Evolutionary conservation across 306 rosid species (phyloP).

Genomic region (Mimosa pudica): DNA sequence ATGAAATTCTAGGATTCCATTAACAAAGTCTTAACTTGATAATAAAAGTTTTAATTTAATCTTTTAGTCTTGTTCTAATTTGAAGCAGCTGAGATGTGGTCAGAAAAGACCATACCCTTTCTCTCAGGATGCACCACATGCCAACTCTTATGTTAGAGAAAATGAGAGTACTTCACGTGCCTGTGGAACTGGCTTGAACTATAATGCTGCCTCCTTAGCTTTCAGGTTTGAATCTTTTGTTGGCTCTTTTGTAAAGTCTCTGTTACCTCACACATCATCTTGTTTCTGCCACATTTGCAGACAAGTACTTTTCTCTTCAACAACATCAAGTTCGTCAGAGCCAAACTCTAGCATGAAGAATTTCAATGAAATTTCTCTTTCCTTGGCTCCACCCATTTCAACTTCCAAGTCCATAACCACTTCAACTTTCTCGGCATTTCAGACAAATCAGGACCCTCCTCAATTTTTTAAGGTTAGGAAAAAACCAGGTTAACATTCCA

Average conservation of each 20-base stretch:
- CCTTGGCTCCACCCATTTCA: slow-evolving; percentile 56
- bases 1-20: too few species aligned
- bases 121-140: slow-evolving; percentile 49
- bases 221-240: slow-evolving; percentile 49
- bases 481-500: background rate
- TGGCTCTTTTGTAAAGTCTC: background rate
- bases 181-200: slow-evolving; percentile 29
- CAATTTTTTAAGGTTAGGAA: slow-evolving; percentile 41
- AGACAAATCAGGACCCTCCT: slow-evolving; percentile 34
- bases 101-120: slow-evolving; percentile 69
- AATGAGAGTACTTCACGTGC: slow-evolving; percentile 42
- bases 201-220: slow-evolving; percentile 34
- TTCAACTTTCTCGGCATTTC: slow-evolving; percentile 37
- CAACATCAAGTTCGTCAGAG: slow-evolving; percentile 43
- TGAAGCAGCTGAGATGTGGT: slow-evolving; percentile 54
- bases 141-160: slow-evolving; percentile 32
- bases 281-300: slow-evolving; percentile 44
- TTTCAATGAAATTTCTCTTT: slow-evolving; percentile 55
- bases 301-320: slow-evolving; percentile 46
- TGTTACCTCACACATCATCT: slow-evolving; percentile 30
- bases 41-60: background rate
- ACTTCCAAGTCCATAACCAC: slow-evolving; percentile 35
- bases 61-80: background rate
- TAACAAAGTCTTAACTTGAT: background rate
- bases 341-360: slow-evolving; percentile 42